These are phyloP conservation scores for Septoria linicola DNA, from an alignment of 2,329 filamentous ascomycete species.

Conservation along the genomic window DNA sequence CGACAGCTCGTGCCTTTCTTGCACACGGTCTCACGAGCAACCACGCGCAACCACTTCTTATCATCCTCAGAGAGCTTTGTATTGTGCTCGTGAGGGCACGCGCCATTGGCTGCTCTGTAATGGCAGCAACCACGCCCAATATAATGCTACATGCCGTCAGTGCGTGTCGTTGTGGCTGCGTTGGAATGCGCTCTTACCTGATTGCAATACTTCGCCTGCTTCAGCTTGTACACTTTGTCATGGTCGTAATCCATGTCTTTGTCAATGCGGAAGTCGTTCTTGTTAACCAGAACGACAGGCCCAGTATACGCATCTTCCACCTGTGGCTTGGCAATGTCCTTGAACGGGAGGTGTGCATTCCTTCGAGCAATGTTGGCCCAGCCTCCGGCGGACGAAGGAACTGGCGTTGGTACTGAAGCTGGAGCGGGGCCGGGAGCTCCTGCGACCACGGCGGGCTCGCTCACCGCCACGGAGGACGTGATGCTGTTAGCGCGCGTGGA, in stretches of 20 bases:
- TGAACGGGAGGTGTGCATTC: conserved; percentile 23
- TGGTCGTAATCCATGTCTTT: conserved; percentile 52
- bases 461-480: conserved; percentile 24
- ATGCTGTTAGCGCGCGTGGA: conserved; percentile 26
- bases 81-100: conserved; percentile 58
- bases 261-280: conserved; percentile 60
- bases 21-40: conserved; percentile 64
- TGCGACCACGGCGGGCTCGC: conserved; percentile 15
- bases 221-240: conserved; percentile 58
- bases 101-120: conserved; percentile 47
- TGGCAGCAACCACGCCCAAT: conserved; percentile 57
- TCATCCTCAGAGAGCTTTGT: conserved; percentile 56
- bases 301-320: conserved; percentile 15
- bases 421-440: conserved; percentile 3
- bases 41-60: conserved; percentile 54
- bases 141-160: conserved; percentile 43
- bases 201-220: conserved; percentile 64
- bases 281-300: conserved; percentile 54
- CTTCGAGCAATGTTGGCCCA: conserved; percentile 27
- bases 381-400: conserved; percentile 8
- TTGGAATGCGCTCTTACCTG: conserved; percentile 33
- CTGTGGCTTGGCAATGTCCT: conserved; percentile 24
- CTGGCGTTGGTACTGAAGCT: conserved; percentile 1
- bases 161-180: neutral
- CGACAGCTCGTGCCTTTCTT: conserved; percentile 57